A percentile compares a stretch with the other conserved stretches of the same genome.
These are phyloP conservation scores for Boehmeria nivea DNA, from an alignment of 306 rosid genomes.

Conservation along the genomic window DNA sequence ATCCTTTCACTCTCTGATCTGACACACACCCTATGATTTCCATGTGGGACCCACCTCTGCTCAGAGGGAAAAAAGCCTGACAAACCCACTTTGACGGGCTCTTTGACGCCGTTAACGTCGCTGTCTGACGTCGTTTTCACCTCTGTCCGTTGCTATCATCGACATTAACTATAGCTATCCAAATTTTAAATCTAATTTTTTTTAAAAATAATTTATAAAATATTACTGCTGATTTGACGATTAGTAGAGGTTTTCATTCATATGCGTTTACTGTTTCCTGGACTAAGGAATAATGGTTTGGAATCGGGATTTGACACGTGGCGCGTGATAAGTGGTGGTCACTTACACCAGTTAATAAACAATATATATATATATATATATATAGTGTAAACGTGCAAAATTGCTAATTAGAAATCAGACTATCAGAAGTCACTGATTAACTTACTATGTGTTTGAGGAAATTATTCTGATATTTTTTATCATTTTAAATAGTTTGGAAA, in stretches of 20 bases:
- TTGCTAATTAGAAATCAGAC: background rate
- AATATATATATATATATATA: too few relatives aligned
- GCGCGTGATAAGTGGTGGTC: background rate
- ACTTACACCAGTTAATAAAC: too few relatives aligned
- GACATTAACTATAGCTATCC: too few relatives aligned
- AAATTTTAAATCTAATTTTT: too few relatives aligned
- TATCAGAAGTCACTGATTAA: too few relatives aligned
- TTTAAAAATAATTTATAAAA: too few relatives aligned
- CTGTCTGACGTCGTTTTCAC: slow-evolving; percentile 18
- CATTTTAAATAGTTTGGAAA: too few relatives aligned
- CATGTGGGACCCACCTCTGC: slow-evolving; percentile 13
- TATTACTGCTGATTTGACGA: background rate
- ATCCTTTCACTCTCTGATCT: slow-evolving; percentile 20
- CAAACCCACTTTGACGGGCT: slow-evolving; percentile 12
- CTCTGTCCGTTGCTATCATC: background rate
- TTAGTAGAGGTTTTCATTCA: background rate
- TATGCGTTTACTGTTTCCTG: slow-evolving; percentile 20
- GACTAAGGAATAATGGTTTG: background rate
- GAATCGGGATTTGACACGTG: slow-evolving; percentile 5
- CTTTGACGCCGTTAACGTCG: slow-evolving; percentile 31
- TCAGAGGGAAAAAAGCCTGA: slow-evolving; percentile 13
- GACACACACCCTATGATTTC: slow-evolving; percentile 21
- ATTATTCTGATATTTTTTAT: too few relatives aligned
- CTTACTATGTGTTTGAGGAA: too few relatives aligned
- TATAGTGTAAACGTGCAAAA: background rate